These are phyloP conservation scores for Colletotrichum noveboracense DNA, from an alignment of 2,329 filamentous ascomycete species.

Conservation along the genomic window DNA sequence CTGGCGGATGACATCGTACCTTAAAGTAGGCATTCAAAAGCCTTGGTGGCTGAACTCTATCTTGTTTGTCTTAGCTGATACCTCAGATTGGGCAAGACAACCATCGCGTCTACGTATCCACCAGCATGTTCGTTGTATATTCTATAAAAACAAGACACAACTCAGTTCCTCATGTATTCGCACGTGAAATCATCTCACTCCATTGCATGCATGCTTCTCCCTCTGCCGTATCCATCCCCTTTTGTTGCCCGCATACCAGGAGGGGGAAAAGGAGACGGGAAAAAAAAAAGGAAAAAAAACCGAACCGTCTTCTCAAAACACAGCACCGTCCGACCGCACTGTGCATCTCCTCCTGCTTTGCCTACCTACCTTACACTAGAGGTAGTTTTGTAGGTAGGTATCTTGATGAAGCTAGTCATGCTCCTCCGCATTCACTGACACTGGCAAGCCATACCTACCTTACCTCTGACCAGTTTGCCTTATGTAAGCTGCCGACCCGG, in stretches of 20 bases:
- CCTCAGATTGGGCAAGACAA: constrained; percentile 3
- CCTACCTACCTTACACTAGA: not conserved
- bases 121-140: not conserved
- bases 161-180: not conserved
- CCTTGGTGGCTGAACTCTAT: constrained; percentile 3
- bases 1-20: not conserved
- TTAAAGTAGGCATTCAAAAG: not conserved
- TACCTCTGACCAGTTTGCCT: not conserved
- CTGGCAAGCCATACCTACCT: not conserved
- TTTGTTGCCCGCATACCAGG: not conserved
- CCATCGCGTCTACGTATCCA: not conserved
- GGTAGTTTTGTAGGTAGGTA: not conserved
- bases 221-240: not conserved
- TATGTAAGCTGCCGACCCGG: not conserved
- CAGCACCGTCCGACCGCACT: not conserved
- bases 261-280: not conserved
- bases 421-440: not conserved
- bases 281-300: not conserved
- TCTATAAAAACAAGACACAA: not conserved
- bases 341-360: not conserved
- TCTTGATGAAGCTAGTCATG: not conserved
- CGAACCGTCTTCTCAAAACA: not conserved
- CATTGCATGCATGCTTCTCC: not conserved
- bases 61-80: not conserved
- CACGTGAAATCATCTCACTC: not conserved